These are phyloP conservation scores for Erythrophleum fordii DNA, from an alignment of 306 rosid genomes.

Conservation along the genomic window DNA sequence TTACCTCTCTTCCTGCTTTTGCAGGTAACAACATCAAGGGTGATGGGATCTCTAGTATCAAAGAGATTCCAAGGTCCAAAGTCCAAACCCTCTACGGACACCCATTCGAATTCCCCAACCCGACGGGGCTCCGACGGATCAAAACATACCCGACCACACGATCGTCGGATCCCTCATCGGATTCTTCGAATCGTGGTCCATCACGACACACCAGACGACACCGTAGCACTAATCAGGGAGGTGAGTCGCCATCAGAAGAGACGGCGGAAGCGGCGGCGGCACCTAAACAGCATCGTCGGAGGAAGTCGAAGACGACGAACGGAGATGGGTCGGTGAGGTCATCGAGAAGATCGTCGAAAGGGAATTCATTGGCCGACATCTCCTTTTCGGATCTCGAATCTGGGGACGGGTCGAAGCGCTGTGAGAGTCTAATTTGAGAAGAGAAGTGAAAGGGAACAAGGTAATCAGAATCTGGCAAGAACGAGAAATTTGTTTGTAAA, in stretches of 20 bases:
- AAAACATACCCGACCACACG: constrained; percentile 54
- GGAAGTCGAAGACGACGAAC: constrained; percentile 54
- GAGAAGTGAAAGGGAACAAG: background rate
- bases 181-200: constrained; percentile 23
- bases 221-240: constrained; percentile 32
- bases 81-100: background rate
- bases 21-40: background rate
- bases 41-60: background rate
- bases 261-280: background rate
- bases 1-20: background rate
- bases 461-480: too few species aligned
- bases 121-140: constrained; percentile 41
- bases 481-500: background rate
- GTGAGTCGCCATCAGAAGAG: constrained; percentile 38
- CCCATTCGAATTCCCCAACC: too few species aligned
- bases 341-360: constrained; percentile 48
- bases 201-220: constrained; percentile 39
- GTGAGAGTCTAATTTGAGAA: constrained; percentile 13
- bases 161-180: constrained; percentile 42
- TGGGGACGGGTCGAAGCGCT: constrained; percentile 15
- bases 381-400: constrained; percentile 40
- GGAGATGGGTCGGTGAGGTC: constrained; percentile 49
- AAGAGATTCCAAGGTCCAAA: background rate
- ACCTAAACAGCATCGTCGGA: constrained; percentile 57
- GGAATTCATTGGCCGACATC: constrained; percentile 52